Evolutionary conservation across 73 alveolate species (phyloP).

Genomic region (Tetrahymena malaccensis): DNA sequence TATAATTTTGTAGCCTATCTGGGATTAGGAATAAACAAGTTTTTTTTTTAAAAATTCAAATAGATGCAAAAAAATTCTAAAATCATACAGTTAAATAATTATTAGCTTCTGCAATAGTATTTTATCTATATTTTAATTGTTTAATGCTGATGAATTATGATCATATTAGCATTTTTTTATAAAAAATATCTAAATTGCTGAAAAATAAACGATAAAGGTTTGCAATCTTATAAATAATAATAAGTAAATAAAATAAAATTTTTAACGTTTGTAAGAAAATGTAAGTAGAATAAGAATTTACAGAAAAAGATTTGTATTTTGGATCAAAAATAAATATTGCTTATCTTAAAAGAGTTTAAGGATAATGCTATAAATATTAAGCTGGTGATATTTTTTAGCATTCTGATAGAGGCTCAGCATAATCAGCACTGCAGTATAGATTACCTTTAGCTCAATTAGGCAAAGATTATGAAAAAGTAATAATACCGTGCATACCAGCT

Average conservation of each 20-base stretch:
- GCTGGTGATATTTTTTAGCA: neutral
- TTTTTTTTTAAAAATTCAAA: too few relatives aligned
- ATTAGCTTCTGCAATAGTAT: too few relatives aligned
- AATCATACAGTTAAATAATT: too few relatives aligned
- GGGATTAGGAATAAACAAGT: too few relatives aligned
- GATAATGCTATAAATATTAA: neutral
- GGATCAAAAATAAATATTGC: neutral
- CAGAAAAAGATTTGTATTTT: neutral
- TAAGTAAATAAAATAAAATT: neutral
- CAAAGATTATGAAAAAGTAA: neutral
- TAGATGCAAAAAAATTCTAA: too few relatives aligned
- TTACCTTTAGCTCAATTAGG: neutral
- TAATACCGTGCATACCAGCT: slow-evolving; percentile 6
- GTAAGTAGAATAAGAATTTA: neutral
- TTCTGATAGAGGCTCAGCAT: neutral
- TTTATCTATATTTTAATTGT: too few relatives aligned
- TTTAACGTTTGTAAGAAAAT: neutral
- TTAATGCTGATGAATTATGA: neutral
- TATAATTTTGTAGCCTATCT: too few relatives aligned
- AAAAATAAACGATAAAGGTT: neutral
- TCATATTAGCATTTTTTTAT: neutral
- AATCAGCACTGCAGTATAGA: neutral
- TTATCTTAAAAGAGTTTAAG: neutral
- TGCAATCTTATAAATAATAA: neutral
- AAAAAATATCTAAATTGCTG: too few relatives aligned